Base-by-base conservation (phyloP, 495 filamentous ascomycete genomes). In the Hypoxylon crocopeplum region DNA sequence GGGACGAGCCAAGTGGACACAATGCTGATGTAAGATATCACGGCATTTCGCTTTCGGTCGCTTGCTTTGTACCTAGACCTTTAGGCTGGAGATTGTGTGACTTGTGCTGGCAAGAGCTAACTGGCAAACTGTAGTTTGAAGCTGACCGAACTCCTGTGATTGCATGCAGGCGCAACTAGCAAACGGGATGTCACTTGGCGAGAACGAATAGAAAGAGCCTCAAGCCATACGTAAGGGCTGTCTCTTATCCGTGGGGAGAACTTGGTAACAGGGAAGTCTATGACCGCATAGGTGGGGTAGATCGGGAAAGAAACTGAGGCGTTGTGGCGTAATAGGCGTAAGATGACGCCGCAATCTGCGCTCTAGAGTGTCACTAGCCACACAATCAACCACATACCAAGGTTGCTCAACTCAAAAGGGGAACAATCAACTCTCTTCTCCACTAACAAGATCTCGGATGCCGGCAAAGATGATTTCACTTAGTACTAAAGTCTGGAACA, bases 211-310 rank as follows among this genome's bases (percentile, higher is more conserved):
- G 10, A 39, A 45, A 38, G 13, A 38, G 22, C 22, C 41, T 17
- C 38, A 19, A 33, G 4, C 41, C n/a, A 32, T 47, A 13, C 17
- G 37, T 40, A 44, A 30, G 30, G 27, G 17, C n/a, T 40, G 24
- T 40, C 7, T 32, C 33, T 37, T 37, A 38, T 45, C 7, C 4
- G 7, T 21, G 16, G 37, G 19, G 25, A 57, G 40, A 57, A 57
- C 12, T 61, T 61, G 57, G 62, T 15, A 59, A 45, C 20, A 37
- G 29, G 34, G 41, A 20, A 65, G 54, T 68, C 66, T 66, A 68
- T 66, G 66, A 68, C 66, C 45, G 30, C 61, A 65, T 68, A 5
- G 21, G 37, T 54, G 27, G 56, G 15, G 16, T 5, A 5, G 34
- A 20, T 11, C 24, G 25, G 36, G 45, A 1, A 19, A 36, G 5